Percentiles rank a stretch among this genome's conserved stretches.
Evolutionary conservation across 1,284 basidiomycete genomes (phyloP).

Genomic region (Rhizoctonia solani): DNA sequence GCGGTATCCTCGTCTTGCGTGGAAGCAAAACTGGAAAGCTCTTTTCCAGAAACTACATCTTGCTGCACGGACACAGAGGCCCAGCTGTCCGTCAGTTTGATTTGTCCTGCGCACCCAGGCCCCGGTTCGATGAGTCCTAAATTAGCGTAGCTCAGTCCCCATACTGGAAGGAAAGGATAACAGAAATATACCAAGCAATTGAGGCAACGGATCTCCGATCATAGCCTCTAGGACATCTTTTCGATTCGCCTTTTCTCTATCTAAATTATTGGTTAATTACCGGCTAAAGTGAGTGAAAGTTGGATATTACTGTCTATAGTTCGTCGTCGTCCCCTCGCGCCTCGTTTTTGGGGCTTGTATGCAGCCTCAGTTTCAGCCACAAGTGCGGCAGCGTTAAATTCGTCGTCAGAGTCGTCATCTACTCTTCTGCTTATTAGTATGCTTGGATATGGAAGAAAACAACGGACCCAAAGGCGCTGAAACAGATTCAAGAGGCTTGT

Average conservation of each 20-base stretch:
- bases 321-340: conserved; percentile 8
- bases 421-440: neutral
- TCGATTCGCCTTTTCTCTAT: neutral
- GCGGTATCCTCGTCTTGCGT: conserved; percentile 10
- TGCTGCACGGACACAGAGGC: neutral
- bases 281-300: too few species aligned
- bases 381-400: conserved; percentile 27
- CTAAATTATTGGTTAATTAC: too few species aligned
- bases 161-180: too few species aligned
- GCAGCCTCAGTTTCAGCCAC: conserved; percentile 23
- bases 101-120: too few species aligned
- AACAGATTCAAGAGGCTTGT: neutral
- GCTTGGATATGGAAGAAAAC: neutral
- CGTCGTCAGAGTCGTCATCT: conserved; percentile 35
- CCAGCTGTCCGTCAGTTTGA: conserved; percentile 14
- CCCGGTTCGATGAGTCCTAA: conserved; percentile 2
- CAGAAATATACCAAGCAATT: conserved; percentile 16
- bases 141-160: too few species aligned
- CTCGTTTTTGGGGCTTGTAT: conserved; percentile 28
- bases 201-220: conserved; percentile 8
- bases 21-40: neutral
- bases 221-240: conserved; percentile 15
- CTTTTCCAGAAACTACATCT: too few species aligned
- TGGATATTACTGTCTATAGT: too few species aligned
- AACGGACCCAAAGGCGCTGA: conserved; percentile 9